Percentiles rank a stretch among this genome's conserved stretches.
Conservation (phyloP, 1,139 yeast species). For the Arxiozyma slooffiae region DNA sequence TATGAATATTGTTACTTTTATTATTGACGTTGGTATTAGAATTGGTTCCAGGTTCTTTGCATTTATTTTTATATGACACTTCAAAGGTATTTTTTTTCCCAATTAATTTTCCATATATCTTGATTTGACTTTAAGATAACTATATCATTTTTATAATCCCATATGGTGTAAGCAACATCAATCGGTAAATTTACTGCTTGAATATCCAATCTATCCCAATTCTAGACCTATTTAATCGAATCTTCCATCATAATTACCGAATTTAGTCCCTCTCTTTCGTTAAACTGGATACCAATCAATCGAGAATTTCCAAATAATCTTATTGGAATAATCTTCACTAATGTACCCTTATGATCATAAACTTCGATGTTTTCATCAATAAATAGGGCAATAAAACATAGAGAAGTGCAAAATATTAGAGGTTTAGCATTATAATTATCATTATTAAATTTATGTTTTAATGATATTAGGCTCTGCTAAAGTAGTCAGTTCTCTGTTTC, state of each 20-base stretch:
- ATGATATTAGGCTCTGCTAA: slow-evolving; percentile 16
- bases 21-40: background rate
- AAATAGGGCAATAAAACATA: slow-evolving; percentile 18
- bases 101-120: slow-evolving; percentile 14
- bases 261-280: slow-evolving; percentile 32
- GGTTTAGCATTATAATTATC: slow-evolving; percentile 1
- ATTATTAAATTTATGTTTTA: background rate
- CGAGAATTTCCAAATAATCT: background rate
- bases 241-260: slow-evolving; percentile 51
- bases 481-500: slow-evolving; percentile 31
- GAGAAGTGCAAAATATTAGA: slow-evolving; percentile 15
- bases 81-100: slow-evolving; percentile 8
- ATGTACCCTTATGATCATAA: slow-evolving; percentile 18
- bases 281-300: slow-evolving; percentile 46
- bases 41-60: background rate
- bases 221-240: slow-evolving; percentile 36
- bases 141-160: slow-evolving; percentile 23
- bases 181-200: slow-evolving; percentile 55
- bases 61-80: slow-evolving; percentile 15
- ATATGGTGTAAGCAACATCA: slow-evolving; percentile 19
- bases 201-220: slow-evolving; percentile 56
- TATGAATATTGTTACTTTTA: no score
- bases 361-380: slow-evolving; percentile 15
- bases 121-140: slow-evolving; percentile 17
- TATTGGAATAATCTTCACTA: slow-evolving; percentile 30